Evolutionary conservation across 1,139 yeast genomes (phyloP).

Genomic region (Scheffersomyces quercinus): DNA sequence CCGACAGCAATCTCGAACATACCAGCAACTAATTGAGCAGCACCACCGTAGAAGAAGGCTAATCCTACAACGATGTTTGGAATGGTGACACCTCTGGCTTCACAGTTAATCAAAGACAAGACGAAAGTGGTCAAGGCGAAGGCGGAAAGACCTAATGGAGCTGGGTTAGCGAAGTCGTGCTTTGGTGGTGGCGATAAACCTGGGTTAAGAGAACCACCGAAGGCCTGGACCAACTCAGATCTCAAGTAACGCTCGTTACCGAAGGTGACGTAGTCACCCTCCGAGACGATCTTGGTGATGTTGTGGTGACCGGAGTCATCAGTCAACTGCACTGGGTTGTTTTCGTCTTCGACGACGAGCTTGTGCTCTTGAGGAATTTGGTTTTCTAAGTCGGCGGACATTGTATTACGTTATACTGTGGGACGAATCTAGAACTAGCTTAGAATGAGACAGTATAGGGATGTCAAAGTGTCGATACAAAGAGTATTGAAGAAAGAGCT

Average conservation of each 20-base stretch:
- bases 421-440: too few species aligned
- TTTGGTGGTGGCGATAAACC: conserved; percentile 65
- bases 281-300: conserved; percentile 18
- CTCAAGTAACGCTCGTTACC: conserved; percentile 40
- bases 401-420: neutral
- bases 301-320: neutral
- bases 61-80: conserved; percentile 65
- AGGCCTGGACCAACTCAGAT: conserved; percentile 63
- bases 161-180: conserved; percentile 81
- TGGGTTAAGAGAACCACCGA: conserved; percentile 73
- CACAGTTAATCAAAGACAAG: conserved; percentile 55
- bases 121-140: conserved; percentile 87
- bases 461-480: too few species aligned
- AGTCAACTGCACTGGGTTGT: neutral
- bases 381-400: conserved; percentile 1
- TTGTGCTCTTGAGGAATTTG: conserved; percentile 1
- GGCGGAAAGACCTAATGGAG: conserved; percentile 82
- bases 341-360: neutral
- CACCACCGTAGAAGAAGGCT: conserved; percentile 87
- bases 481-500: too few species aligned
- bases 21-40: conserved; percentile 71
- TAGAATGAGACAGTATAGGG: too few species aligned
- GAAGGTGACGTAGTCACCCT: conserved; percentile 57
- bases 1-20: conserved; percentile 75
- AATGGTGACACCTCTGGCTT: conserved; percentile 56